Base-by-base conservation (phyloP, 805 yeast species). In the Blastobotrys terrestris region DNA sequence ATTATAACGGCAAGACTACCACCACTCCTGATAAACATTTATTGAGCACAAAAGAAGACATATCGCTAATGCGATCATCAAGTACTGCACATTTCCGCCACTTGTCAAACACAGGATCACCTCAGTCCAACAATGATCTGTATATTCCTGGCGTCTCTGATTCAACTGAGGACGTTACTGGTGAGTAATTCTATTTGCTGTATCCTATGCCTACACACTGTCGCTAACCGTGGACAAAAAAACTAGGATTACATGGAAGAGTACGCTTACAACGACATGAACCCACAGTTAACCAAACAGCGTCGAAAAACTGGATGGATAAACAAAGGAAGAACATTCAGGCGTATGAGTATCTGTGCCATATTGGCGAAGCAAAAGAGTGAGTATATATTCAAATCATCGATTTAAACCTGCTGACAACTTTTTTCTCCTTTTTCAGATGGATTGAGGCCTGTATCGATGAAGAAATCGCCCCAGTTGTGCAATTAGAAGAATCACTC, bases 281-380 rank as follows among this genome's bases (percentile, higher is more conserved):
- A 44, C 59, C 58, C 21, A 54, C 60, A 21, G 49, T 61, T 22
- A 31, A 50, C n/a, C 47, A 44, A 20, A 39, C 48, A 2, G 63
- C 70, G 3, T 62, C 68, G 31, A 53, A 52, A 43, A 63, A 62
- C 52, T 67, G 70, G 72, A 67, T 68, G 73, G 77, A 74, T 55
- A 63, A 60, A 46, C 73, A 73, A 56, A 67, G 77, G 5, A 64
- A 72, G 54, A 68, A 68, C 53, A 53, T 73, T 40, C 77, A 77
- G 56, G 83, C 83, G 3, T 87, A 87, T 64, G 94, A 87, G 65
- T 87, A 87, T 61, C 72, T 88, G 44, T 87, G 95, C 66, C 80
- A 92, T 55, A 82, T 87, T 8, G 81, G 78, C 39, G 94, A 88
- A 63, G 87, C 90, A n/a, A 86, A 84, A 63, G 75, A 75, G 63